Evolutionary conservation across 2,329 filamentous ascomycete species (phyloP).

Genomic region (Ceratocystis alfenasii): DNA sequence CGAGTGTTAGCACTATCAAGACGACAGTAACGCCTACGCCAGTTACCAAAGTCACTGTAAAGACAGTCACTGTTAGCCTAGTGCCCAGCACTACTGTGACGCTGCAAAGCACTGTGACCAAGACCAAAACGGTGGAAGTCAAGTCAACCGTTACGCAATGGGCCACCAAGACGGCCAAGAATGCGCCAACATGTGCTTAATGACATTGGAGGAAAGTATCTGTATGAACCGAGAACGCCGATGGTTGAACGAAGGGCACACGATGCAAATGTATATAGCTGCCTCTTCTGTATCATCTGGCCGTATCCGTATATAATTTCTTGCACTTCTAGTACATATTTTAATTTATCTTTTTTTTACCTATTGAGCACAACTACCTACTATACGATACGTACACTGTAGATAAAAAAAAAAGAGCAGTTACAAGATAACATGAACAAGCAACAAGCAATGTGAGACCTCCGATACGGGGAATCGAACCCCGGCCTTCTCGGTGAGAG

Average conservation of each 20-base stretch:
- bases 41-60: background rate
- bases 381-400: too few species aligned
- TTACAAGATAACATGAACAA: too few species aligned
- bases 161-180: slow-evolving; percentile 13
- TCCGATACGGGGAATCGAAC: slow-evolving; percentile 26
- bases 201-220: background rate
- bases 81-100: background rate
- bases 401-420: too few species aligned
- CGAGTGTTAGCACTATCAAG: background rate
- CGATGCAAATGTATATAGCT: background rate
- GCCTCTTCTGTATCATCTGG: background rate
- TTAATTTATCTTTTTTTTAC: background rate
- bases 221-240: too few species aligned
- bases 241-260: background rate
- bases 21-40: background rate
- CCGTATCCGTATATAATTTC: background rate
- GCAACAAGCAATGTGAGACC: background rate
- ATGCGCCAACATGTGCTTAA: slow-evolving; percentile 12
- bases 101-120: slow-evolving; percentile 11
- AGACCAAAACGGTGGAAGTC: slow-evolving; percentile 3
- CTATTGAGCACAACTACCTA: too few species aligned
- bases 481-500: slow-evolving; percentile 24
- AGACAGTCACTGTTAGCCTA: slow-evolving; percentile 5
- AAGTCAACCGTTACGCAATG: background rate
- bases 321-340: background rate